These are phyloP conservation scores for Aspergillus haitiensis DNA, from an alignment of 495 filamentous ascomycete species.

Conservation along the genomic window DNA sequence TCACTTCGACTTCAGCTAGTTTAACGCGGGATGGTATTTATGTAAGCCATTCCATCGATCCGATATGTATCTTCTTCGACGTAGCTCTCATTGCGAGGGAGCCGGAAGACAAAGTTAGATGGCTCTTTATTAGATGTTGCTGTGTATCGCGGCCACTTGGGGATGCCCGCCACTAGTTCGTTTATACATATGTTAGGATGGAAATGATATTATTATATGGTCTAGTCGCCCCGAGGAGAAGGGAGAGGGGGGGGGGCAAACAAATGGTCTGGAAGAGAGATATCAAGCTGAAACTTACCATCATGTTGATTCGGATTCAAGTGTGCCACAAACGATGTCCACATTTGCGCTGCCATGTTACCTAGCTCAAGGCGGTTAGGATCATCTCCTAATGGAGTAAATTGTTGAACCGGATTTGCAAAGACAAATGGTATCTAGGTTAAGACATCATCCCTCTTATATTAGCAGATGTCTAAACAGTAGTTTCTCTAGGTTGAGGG, in stretches of 20 bases:
- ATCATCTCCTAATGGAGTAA: conserved; percentile 35
- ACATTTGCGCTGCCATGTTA: conserved; percentile 51
- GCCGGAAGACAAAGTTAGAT: conserved; percentile 38
- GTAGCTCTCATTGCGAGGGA: conserved; percentile 35
- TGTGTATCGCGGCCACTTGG: conserved; percentile 33
- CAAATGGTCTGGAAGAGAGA: too few relatives aligned
- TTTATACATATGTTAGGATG: conserved; percentile 9
- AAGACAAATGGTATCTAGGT: conserved; percentile 44
- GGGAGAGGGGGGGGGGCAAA: too few relatives aligned
- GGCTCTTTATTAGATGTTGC: conserved; percentile 7
- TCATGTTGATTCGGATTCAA: conserved; percentile 50
- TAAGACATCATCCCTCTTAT: not conserved
- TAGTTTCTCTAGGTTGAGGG: not conserved
- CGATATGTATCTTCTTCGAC: conserved; percentile 36
- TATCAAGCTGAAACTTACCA: conserved; percentile 20
- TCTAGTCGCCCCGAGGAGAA: too few relatives aligned
- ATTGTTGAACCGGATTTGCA: conserved; percentile 49
- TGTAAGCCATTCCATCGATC: conserved; percentile 30
- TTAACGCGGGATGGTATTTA: conserved; percentile 36
- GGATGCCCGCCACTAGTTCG: conserved; percentile 26
- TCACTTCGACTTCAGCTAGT: too few relatives aligned
- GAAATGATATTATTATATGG: not conserved
- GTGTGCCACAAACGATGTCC: conserved; percentile 54
- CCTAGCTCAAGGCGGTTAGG: conserved; percentile 32
- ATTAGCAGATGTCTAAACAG: not conserved